Base-by-base conservation (phyloP, 768 basidiomycete species). In the Kwoniella dendrophila region DNA sequence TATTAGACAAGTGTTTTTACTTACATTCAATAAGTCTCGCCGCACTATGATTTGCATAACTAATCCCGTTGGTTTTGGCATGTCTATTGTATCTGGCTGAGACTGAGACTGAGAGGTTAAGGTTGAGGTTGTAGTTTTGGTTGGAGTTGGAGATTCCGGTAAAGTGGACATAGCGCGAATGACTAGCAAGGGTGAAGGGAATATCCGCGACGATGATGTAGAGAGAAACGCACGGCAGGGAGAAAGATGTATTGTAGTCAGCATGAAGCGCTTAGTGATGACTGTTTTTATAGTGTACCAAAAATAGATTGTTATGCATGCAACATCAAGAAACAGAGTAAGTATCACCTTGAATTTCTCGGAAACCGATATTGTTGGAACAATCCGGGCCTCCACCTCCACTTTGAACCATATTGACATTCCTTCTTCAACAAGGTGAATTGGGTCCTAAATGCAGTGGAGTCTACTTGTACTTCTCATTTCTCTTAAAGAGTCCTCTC, bases 21-120 rank as follows among this genome's bases (percentile, higher is more conserved):
- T 44, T 50, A 77, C 74, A 11, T 68, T 69, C 6, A 72, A 34
- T 6, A 79, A 57, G 36, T 76, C 72, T 6, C 67, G 54, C 8
- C 74, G 68, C 4, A 79, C 59, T 22, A 79, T 69, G 56, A 79
- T 76, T 64, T 79, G 78, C 78, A 79, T 79, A 26, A 74, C 69
- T 18, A 79, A 63, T 32, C 62, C 66, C n/a, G 70, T 68, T 1
- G 67, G 50, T 50, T 69, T 71, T 0, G 69, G 56, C n/a, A n/a
- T n/a, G n/a, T n/a, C n/a, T n/a, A n/a, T n/a, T n/a, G n/a, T n/a
- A n/a, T n/a, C n/a, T n/a, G n/a, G n/a, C n/a, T n/a, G n/a, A n/a
- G n/a, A n/a, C n/a, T n/a, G n/a, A n/a, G n/a, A n/a, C n/a, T n/a
- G n/a, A n/a, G n/a, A n/a, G n/a, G n/a, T n/a, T n/a, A n/a, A n/a